These are phyloP conservation scores for Microdochium bolleyi DNA, from an alignment of 2,329 filamentous ascomycete genomes.

Conservation along the genomic window DNA sequence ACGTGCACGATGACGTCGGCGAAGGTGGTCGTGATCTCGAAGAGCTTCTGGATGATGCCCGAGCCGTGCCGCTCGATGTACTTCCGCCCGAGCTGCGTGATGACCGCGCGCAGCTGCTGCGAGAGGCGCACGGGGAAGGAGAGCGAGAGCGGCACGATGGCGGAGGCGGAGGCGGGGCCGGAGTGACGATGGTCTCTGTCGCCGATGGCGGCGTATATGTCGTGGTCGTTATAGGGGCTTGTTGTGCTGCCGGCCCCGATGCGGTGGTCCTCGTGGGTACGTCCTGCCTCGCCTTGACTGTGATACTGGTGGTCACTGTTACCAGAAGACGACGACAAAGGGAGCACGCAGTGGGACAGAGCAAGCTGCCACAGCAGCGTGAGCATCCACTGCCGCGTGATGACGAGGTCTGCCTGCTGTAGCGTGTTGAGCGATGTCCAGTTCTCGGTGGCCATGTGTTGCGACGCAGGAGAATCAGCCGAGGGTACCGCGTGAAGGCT, in stretches of 20 bases:
- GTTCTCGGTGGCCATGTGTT: background rate
- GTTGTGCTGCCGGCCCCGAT: background rate
- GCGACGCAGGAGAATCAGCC: background rate
- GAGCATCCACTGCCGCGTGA: slow-evolving; percentile 39
- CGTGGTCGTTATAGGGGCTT: background rate
- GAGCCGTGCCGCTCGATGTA: slow-evolving; percentile 36
- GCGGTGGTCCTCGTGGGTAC: background rate
- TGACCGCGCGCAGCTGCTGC: slow-evolving; percentile 30
- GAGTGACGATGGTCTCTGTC: slow-evolving; percentile 8
- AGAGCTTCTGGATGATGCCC: slow-evolving; percentile 36
- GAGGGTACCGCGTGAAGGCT: background rate
- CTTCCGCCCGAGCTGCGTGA: slow-evolving; percentile 29
- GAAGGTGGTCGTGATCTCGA: slow-evolving; percentile 40
- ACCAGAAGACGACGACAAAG: background rate
- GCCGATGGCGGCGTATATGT: background rate
- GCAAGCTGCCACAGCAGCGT: slow-evolving; percentile 41
- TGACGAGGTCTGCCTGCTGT: slow-evolving; percentile 39
- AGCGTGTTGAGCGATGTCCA: slow-evolving; percentile 11
- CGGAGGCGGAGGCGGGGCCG: slow-evolving; percentile 19
- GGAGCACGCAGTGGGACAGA: slow-evolving; percentile 34
- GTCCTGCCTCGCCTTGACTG: background rate
- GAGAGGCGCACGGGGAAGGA: slow-evolving; percentile 35
- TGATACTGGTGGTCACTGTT: background rate
- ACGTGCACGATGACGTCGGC: slow-evolving; percentile 38
- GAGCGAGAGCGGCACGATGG: slow-evolving; percentile 22